Conservation (phyloP, 2,329 filamentous ascomycete species). For the Monosporascus cannonballus region DNA sequence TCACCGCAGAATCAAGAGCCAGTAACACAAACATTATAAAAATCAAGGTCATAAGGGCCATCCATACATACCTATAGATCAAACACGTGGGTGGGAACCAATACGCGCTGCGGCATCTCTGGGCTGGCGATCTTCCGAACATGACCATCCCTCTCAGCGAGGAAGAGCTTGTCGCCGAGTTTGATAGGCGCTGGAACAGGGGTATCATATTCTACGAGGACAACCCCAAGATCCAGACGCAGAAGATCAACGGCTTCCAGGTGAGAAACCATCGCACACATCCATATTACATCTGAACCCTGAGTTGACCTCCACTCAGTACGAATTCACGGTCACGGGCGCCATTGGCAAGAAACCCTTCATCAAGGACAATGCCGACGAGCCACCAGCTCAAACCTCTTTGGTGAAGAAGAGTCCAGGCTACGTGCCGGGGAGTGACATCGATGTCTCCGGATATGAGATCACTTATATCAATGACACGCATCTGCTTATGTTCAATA, state of each 20-base stretch:
- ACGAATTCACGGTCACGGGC: slow-evolving; percentile 9
- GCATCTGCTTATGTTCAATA: slow-evolving; percentile 41
- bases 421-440: slow-evolving; percentile 32
- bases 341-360: slow-evolving; percentile 7
- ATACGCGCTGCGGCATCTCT: neutral
- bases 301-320: slow-evolving; percentile 1
- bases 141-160: slow-evolving; percentile 8
- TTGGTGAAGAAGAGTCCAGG: slow-evolving; percentile 3
- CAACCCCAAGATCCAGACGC: slow-evolving; percentile 7
- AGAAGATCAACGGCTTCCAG: slow-evolving; percentile 5
- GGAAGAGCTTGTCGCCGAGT: slow-evolving; percentile 11
- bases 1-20: too few species aligned
- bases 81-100: neutral
- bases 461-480: slow-evolving; percentile 32
- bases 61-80: neutral
- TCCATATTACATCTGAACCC: neutral
- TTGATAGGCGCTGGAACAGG: slow-evolving; percentile 14
- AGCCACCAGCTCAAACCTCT: slow-evolving; percentile 2
- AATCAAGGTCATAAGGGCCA: neutral
- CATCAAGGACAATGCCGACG: slow-evolving; percentile 12
- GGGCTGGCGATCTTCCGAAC: neutral
- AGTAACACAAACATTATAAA: too few species aligned
- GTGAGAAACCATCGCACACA: neutral
- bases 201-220: slow-evolving; percentile 17
- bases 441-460: slow-evolving; percentile 34